These are phyloP conservation scores for Aurantiochytrium sp. DNA, from an alignment of 108 stramenopile species.

Conservation along the genomic window DNA sequence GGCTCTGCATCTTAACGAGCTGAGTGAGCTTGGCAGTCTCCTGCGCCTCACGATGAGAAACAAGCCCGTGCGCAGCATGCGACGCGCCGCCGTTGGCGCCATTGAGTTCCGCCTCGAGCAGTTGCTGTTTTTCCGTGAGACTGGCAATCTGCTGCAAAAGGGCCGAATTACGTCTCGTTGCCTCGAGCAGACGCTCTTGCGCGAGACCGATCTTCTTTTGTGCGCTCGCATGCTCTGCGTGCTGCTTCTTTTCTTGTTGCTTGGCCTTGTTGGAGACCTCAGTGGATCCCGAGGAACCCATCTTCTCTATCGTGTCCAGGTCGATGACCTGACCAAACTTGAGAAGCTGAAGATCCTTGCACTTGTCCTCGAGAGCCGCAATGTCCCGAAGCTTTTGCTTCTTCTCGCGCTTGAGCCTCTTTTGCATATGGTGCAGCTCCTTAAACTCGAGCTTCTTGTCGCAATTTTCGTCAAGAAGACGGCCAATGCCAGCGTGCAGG, in stretches of 20 bases:
- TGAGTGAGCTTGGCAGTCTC: constrained; percentile 29
- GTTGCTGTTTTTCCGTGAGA: constrained; percentile 34
- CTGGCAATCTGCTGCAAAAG: constrained; percentile 34
- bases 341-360: constrained; percentile 50
- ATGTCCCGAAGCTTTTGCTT: neutral
- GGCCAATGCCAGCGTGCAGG: neutral
- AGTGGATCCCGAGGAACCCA: neutral
- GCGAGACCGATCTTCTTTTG: neutral
- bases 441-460: constrained; percentile 31
- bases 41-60: constrained; percentile 2
- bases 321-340: constrained; percentile 59
- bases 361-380: neutral
- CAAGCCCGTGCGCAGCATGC: neutral
- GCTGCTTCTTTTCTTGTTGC: constrained; percentile 16
- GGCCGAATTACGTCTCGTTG: constrained; percentile 32
- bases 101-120: constrained; percentile 29
- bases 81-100: neutral
- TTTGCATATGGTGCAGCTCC: constrained; percentile 25
- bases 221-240: constrained; percentile 11
- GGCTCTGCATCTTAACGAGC: constrained; percentile 30
- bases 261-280: neutral
- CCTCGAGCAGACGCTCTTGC: constrained; percentile 23
- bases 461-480: constrained; percentile 14
- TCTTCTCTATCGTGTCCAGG: constrained; percentile 46
- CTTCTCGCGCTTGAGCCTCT: constrained; percentile 16